Base-by-base conservation (phyloP, 1,139 yeast genomes). In the Spencermartinsiella ligniputridi region DNA sequence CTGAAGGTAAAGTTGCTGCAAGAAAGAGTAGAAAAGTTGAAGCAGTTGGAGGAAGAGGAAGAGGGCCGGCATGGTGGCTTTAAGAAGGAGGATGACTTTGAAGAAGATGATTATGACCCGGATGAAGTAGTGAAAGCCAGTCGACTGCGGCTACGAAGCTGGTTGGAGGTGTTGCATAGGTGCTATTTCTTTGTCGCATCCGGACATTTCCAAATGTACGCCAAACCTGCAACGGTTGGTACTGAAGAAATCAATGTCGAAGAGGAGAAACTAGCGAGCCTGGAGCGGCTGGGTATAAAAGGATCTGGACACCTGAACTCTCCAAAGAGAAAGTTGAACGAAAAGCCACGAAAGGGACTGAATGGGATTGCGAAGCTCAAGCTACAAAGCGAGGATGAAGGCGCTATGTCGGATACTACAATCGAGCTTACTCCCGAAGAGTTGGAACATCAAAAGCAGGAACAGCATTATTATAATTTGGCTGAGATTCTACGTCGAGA, bases 131-230 rank as follows among this genome's bases (percentile, higher is more conserved):
- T 16, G 42, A 51, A 37, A 52, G 55, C 42, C 48, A 41, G 44
- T 12, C 40, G 55, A 30, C 58, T 60, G 5, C 57, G 62, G n/a
- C 48, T 57, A 30, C 37, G 61, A 19, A 45, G 61, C 1, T 79
- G 84, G 77, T 60, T 72, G 41, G 84, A 88, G 41, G 60, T 78
- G 12, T 66, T 85, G 18, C 97, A 90, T 61, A 81, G 89, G 45
- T 75, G 83, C 40, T 83, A 77, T 57, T 90, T 89, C 59, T 77
- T 88, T 52, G 69, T 85, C 34, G 98, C 89, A 0, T 83, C 96
- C 0, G 82, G 89, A 0, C 81, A 85, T 60, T 90, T 78, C 55
- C 89, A 84, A 56, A 63, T 72, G 35, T 72, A 78, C 52, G 60
- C 32, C 8, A 27, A 27, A n/a, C 32, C 32, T 5, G 32, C 8